Evolutionary conservation across 2,329 filamentous ascomycete genomes (phyloP), one percentile per base, ranked within the genome.

Genomic region (Basipetospora sp.): DNA sequence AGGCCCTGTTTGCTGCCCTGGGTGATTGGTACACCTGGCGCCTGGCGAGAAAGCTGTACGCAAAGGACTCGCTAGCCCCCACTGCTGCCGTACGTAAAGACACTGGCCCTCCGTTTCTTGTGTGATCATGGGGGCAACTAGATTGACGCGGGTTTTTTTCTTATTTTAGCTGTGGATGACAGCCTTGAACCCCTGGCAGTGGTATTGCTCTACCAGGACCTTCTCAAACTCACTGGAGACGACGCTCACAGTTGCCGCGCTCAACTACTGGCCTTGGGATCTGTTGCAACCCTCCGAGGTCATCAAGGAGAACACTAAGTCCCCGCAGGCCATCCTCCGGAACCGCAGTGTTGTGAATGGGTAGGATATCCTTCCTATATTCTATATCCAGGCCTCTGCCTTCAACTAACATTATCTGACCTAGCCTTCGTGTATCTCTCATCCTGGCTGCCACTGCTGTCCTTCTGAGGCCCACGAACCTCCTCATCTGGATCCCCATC

Each of bases 141-240:
- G n/a, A n/a, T n/a, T n/a, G n/a, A n/a, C n/a, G n/a, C n/a, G n/a
- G n/a, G n/a, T n/a, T n/a, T n/a, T n/a, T n/a, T n/a, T n/a, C 26
- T 14, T 15, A 33, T 25, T 17, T 44, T 54, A 86, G 77, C 64
- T 93, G 32, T 67, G 71, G 41, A 68, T 90, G 58, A 77, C 76
- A 3, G 56, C 81, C 31, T 63, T 77, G 49, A 93, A 77, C 56
- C 84, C 90, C 5, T 98, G 90, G 86, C 85, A 94, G 55, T 96
- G 84, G 83, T 96, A 90, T 58, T 90, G 80, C 59, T 90, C 86
- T 2, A 88, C 86, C 0, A 73, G 90, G 33, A 94, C 90, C 1
- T 80, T 98, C 51, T 94, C 88, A 39, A 98, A 98, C 59, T 90
- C 79, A 37, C 64, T 96, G 4, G 90, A 98, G 63, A 85, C 80